Base-by-base conservation (phyloP, 805 yeast genomes). In the Grigorovia jiainica region DNA sequence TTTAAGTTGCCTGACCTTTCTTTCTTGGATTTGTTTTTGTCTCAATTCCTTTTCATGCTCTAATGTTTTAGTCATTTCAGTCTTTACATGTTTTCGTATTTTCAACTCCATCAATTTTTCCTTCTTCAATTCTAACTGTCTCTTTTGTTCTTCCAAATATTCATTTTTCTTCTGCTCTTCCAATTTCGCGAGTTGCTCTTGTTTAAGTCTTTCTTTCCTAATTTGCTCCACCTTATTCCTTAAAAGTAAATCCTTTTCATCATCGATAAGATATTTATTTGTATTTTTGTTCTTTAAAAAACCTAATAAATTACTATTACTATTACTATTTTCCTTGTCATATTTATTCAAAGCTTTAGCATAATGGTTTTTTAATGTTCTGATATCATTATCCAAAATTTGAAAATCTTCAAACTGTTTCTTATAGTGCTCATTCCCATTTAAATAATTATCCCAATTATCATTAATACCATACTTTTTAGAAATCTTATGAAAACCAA, bases 321-420 rank as follows among this genome's bases (percentile, higher is more conserved):
- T 32, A 16, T 36, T 39, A 10, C 32, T 15, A 7, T 36, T 39
- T 17, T 19, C 24, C n/a, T 35, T 38, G 7, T 32, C 34, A 25
- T 29, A 11, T 5, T 34, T 21, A 5, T 35, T 19, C 11, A 47
- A 8, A 4, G 34, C 11, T 15, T 33, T 31, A 5, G 44, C 33
- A 11, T 41, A 27, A 9, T 47, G 45, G n/a, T 48, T 46, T 36
- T 57, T 46, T 15, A 45, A 38, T 10, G 45, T 31, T 29, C 60
- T 57, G 5, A 60, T 53, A 34, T 58, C 60, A 35, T 52, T 52
- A n/a, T 52, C 60, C 3, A 60, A 41, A n/a, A 60, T 48, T 30
- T 57, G 53, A 15, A 58, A 44, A 38, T 57, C 55, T 21, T 53
- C 60, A 9, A 56, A 43, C 4, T 43, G 44, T 31, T 34, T 43